Conservation (phyloP, 106 monocot genomes). For the Apostasia ramifera region DNA sequence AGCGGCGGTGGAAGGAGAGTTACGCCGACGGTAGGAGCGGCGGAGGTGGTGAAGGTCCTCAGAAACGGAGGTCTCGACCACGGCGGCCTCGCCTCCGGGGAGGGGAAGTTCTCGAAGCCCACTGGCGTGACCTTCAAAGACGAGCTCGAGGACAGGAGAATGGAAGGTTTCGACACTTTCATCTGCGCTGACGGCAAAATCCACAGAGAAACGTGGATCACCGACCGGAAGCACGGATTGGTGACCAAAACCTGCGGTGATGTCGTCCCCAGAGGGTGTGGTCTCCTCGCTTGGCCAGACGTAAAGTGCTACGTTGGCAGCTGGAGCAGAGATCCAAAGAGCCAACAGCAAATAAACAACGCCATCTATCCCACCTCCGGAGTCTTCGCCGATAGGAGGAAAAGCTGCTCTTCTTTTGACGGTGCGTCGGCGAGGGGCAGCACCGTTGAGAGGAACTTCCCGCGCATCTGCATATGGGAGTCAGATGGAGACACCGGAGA, state of each 20-base stretch:
- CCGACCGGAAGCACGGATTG: constrained; percentile 53
- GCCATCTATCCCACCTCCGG: constrained; percentile 20
- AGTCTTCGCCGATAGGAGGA: not conserved
- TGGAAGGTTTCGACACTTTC: constrained; percentile 58
- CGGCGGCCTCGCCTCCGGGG: constrained; percentile 40
- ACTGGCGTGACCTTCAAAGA: constrained; percentile 69
- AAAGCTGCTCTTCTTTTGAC: constrained; percentile 14
- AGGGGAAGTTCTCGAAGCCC: constrained; percentile 72
- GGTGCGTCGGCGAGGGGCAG: constrained; percentile 6
- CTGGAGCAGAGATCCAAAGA: constrained; percentile 26
- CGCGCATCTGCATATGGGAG: constrained; percentile 86
- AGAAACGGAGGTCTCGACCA: constrained; percentile 52
- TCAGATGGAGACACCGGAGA: constrained; percentile 73
- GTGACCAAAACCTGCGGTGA: constrained; percentile 51
- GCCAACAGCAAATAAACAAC: constrained; percentile 15
- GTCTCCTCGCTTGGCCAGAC: constrained; percentile 69
- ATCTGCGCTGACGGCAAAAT: constrained; percentile 55
- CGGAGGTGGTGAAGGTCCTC: constrained; percentile 34
- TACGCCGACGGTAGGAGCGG: not conserved
- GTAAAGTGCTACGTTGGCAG: constrained; percentile 55
- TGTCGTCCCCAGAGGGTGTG: constrained; percentile 57
- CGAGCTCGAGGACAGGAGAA: constrained; percentile 42
- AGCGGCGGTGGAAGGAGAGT: constrained; percentile 9
- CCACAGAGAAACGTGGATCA: constrained; percentile 46
- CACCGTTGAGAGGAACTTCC: constrained; percentile 37